Conservation (phyloP, 768 basidiomycete species). For the Austroboletus festivus region DNA sequence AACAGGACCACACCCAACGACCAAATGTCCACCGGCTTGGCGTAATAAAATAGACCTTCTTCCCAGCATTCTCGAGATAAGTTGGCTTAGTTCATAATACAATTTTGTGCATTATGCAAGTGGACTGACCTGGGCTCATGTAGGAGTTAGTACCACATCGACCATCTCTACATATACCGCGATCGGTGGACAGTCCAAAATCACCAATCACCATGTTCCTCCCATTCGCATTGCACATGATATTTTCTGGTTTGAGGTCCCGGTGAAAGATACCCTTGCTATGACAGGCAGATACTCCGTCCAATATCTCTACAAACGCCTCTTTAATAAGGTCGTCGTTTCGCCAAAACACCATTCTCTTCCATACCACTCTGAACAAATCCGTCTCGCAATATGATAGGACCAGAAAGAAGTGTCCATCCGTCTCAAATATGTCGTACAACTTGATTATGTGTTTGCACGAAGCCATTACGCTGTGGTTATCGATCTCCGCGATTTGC, state of each 20-base stretch:
- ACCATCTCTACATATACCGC: conserved; percentile 44
- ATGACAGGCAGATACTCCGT: conserved; percentile 76
- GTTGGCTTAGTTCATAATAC: conserved; percentile 10
- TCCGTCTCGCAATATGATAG: conserved; percentile 62
- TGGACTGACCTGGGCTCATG: conserved; percentile 64
- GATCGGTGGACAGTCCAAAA: conserved; percentile 66
- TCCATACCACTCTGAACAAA: conserved; percentile 57
- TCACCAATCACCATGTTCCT: conserved; percentile 61
- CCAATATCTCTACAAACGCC: conserved; percentile 72
- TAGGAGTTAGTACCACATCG: conserved; percentile 61
- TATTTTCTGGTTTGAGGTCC: conserved; percentile 85
- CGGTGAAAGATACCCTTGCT: conserved; percentile 71
- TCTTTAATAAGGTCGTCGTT: conserved; percentile 60
- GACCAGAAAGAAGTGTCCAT: conserved; percentile 62
- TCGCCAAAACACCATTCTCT: conserved; percentile 46
- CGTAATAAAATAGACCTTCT: conserved; percentile 25
- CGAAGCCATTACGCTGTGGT: conserved; percentile 45
- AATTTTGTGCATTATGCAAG: not conserved
- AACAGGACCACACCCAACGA: conserved; percentile 76
- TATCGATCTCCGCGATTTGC: conserved; percentile 64
- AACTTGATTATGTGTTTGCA: conserved; percentile 61
- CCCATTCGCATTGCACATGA: conserved; percentile 59
- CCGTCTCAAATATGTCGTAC: conserved; percentile 57
- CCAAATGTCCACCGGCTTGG: conserved; percentile 55
- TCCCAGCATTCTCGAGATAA: conserved; percentile 52